Percentiles rank a stretch among this genome's conserved stretches.
phyloP scores from a whole-genome alignment of 495 filamentous ascomycete species.

The Lasiosphaeria ovina region DNA sequence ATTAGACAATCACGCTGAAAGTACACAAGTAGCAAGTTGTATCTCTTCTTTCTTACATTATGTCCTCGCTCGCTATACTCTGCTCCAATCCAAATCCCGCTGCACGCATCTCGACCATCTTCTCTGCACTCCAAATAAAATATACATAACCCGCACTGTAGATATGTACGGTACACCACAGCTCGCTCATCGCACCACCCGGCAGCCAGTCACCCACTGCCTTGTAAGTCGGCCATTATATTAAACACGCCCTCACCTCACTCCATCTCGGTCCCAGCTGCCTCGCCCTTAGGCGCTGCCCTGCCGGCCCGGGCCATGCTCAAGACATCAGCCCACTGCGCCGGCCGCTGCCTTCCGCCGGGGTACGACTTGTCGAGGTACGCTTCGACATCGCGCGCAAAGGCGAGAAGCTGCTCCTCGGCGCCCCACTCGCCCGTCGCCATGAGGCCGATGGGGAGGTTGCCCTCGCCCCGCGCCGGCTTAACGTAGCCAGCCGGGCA shows the following conservation, averaged over 20 bases:
- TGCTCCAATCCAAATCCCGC: no score
- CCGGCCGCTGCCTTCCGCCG: slow-evolving; percentile 39
- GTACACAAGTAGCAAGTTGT: no score
- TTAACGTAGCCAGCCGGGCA: slow-evolving; percentile 73
- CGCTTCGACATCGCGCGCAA: slow-evolving; percentile 67
- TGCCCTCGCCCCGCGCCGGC: slow-evolving; percentile 44
- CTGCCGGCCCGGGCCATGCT: slow-evolving; percentile 24
- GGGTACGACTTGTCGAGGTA: slow-evolving; percentile 38
- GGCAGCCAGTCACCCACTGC: no score
- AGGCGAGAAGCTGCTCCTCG: slow-evolving; percentile 75
- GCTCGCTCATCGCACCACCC: no score
- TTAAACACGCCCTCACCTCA: background rate
- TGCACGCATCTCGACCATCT: no score
- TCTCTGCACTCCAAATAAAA: no score
- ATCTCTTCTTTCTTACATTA: no score
- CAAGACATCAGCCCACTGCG: slow-evolving; percentile 45
- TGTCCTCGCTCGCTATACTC: no score
- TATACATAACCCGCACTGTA: no score
- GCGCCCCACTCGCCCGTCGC: slow-evolving; percentile 85
- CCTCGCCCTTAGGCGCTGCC: background rate
- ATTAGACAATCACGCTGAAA: no score
- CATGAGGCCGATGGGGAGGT: slow-evolving; percentile 77
- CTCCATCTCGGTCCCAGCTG: background rate
- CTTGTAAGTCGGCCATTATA: no score
- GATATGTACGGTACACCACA: no score